Evolutionary conservation across 2,329 filamentous ascomycete genomes (phyloP).

Genomic region (Xylaria polymorpha): DNA sequence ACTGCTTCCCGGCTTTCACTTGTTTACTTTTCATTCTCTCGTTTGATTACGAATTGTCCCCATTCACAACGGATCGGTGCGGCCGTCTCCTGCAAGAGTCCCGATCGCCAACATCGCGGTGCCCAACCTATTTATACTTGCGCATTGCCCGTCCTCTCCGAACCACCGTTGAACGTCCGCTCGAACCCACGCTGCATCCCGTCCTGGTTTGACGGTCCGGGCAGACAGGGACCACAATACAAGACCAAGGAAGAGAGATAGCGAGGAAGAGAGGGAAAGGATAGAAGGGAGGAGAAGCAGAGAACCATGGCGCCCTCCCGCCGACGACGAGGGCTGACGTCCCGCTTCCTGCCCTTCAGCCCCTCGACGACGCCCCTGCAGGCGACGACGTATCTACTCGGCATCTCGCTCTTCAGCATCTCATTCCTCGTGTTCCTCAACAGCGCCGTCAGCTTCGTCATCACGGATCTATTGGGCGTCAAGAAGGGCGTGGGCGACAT

Average conservation of each 20-base stretch:
- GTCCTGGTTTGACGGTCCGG: neutral
- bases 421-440: slow-evolving; percentile 92
- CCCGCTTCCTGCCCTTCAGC: slow-evolving; percentile 67
- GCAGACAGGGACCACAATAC: neutral
- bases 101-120: neutral
- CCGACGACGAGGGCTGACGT: slow-evolving; percentile 13
- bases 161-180: slow-evolving; percentile 13
- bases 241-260: neutral
- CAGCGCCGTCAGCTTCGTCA: slow-evolving; percentile 84
- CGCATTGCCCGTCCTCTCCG: slow-evolving; percentile 2
- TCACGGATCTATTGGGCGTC: slow-evolving; percentile 83
- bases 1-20: neutral
- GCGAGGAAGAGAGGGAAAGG: neutral
- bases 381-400: slow-evolving; percentile 80
- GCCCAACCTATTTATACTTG: neutral
- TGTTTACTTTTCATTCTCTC: neutral
- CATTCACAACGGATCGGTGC: neutral
- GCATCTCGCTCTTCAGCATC: slow-evolving; percentile 87
- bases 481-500: slow-evolving; percentile 80
- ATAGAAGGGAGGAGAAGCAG: neutral
- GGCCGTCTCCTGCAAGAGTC: neutral
- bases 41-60: neutral
- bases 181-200: neutral
- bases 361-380: slow-evolving; percentile 69
- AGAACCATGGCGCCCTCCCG: slow-evolving; percentile 32